Base-by-base conservation (phyloP, 768 basidiomycete genomes). In the Lactarius vividus region DNA sequence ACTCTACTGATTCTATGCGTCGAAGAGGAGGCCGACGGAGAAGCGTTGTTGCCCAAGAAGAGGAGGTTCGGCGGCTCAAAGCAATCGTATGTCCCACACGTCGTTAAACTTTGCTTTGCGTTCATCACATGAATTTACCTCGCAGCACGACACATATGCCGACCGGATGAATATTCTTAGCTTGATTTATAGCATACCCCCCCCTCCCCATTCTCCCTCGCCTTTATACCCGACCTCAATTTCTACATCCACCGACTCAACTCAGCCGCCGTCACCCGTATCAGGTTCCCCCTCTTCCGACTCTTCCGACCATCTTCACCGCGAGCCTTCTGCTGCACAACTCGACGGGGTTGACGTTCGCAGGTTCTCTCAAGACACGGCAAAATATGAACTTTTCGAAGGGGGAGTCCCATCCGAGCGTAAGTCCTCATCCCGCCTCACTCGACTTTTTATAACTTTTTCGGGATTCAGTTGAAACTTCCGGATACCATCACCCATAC, bases 121-220 rank as follows among this genome's bases (percentile, higher is more conserved):
- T 55, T 62, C 23, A 61, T 39, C 29, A 10, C 46, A 42, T 54
- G 35, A 71, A 66, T 23, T 55, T 59, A 57, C 26, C 59, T 20
- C 57, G 18, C 75, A 95, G 94, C 94, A 96, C 74, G 94, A 96
- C 76, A 96, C 94, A 10, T 96, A 96, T 75, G 92, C 91, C 65
- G 92, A 96, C 76, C 86, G 94, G 59, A 94, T 96, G 89, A 90
- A 91, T 73, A 94, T 96, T 73, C 83, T 96, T 62, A 91, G 90
- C 71, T 82, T 92, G 69, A 93, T 94, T 68, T 94, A 94, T 79
- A 89, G 86, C 75, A 92, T 94, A 75, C 90, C 90, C 29, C 83
- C 89, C 53, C 83, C 86, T 53, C 88, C 88, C 26, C 85, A 89
- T 72, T 82, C 89, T 13, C 83, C 85, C 31, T 75, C 85, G 18